A percentile compares a stretch with the other conserved stretches of the same genome.
Evolutionary conservation across 768 basidiomycete genomes (phyloP).

Genomic region (Coprinellus micaceus): DNA sequence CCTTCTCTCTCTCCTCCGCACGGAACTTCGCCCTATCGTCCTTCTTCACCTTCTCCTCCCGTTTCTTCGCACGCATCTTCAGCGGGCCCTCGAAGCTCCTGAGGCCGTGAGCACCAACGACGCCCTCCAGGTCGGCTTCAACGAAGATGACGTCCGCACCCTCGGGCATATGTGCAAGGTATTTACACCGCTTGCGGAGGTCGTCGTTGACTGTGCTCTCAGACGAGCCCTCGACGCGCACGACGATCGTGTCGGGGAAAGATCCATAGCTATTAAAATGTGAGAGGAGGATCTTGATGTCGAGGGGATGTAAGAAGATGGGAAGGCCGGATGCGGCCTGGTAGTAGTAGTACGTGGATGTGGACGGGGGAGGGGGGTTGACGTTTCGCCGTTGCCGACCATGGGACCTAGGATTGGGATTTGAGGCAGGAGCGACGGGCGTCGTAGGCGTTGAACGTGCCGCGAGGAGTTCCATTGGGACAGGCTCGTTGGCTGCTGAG

Average conservation of each 20-base stretch:
- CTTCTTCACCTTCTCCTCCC: slow-evolving; percentile 79
- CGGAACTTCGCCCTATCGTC: slow-evolving; percentile 81
- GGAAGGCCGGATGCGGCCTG: slow-evolving; percentile 90
- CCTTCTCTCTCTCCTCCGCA: slow-evolving; percentile 75
- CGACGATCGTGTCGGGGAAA: slow-evolving; percentile 78
- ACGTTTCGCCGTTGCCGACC: slow-evolving; percentile 71
- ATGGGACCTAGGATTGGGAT: slow-evolving; percentile 8
- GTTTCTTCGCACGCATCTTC: slow-evolving; percentile 64
- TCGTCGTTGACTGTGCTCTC: slow-evolving; percentile 90
- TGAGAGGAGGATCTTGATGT: slow-evolving; percentile 87
- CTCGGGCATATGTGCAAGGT: slow-evolving; percentile 88
- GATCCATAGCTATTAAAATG: slow-evolving; percentile 77
- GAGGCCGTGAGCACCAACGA: slow-evolving; percentile 73
- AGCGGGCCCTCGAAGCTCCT: slow-evolving; percentile 83
- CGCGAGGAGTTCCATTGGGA: slow-evolving; percentile 42
- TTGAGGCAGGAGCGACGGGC: neutral
- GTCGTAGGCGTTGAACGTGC: slow-evolving; percentile 27
- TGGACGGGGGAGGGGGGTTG: slow-evolving; percentile 83
- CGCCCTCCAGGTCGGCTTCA: slow-evolving; percentile 76
- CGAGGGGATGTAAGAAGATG: slow-evolving; percentile 91
- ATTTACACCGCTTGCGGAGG: slow-evolving; percentile 91
- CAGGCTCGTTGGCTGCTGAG: neutral
- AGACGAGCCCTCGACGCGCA: slow-evolving; percentile 73
- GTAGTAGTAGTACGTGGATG: slow-evolving; percentile 93
- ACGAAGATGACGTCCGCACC: slow-evolving; percentile 92